These are phyloP conservation scores for Thielaviopsis punctulata DNA, from an alignment of 2,329 filamentous ascomycete genomes.

Conservation along the genomic window DNA sequence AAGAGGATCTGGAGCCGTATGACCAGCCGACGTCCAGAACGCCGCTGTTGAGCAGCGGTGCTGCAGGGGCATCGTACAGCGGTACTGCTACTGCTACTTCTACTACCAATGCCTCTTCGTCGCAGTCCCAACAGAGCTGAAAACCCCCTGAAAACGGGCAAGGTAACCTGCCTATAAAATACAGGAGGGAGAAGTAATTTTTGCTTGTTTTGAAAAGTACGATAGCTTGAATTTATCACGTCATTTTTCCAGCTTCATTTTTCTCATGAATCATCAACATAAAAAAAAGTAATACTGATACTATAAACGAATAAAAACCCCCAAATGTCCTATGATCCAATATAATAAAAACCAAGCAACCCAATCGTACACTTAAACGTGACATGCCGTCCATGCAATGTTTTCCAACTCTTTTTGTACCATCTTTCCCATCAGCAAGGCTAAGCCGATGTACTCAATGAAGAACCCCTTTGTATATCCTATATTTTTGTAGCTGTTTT, in stretches of 20 bases:
- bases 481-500: neutral
- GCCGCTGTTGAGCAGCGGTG: constrained; percentile 5
- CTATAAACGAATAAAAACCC: neutral
- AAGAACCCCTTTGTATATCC: neutral
- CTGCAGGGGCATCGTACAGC: neutral
- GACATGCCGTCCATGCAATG: neutral
- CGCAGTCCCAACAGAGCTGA: neutral
- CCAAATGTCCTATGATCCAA: neutral
- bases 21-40: constrained; percentile 4
- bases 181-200: no score
- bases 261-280: neutral
- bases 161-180: no score
- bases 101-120: constrained; percentile 1
- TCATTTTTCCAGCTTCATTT: neutral
- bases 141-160: neutral
- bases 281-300: neutral
- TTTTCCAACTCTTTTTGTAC: neutral
- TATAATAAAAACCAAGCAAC: neutral
- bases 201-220: neutral
- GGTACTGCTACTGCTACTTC: neutral
- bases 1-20: neutral
- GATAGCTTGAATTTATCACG: neutral
- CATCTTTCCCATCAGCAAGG: neutral
- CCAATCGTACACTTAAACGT: neutral
- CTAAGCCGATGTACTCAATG: neutral